Evolutionary conservation across 73 alveolate species (phyloP), one percentile per base, ranked within the genome.

Genomic region (Tetrahymena elliotti): DNA sequence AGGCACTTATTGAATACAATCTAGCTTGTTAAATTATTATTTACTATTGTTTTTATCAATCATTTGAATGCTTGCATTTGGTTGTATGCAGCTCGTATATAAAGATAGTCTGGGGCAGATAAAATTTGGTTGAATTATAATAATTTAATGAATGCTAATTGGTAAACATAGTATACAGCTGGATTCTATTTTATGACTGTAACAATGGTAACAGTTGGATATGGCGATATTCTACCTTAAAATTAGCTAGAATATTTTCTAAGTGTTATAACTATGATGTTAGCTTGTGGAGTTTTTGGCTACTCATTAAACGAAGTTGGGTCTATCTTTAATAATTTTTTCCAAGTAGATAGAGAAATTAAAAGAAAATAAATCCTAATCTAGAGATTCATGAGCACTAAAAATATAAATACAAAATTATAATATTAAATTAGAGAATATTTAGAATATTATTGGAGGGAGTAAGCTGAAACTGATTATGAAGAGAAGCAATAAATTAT

Each of bases 11-110:
- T 68, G 1, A 68, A 68, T 68, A 27, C n/a, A 11, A n/a, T 95
- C 13, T 93, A 93, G 88, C 39, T 94, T 36, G 35, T 39, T 11
- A 94, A 94, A 40, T 96, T 37, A 40, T 83, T 82, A 38, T 93
- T 93, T 92, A 95, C 53, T 94, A 95, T 40, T 11, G 40, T 94
- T 4, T 96, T 93, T 38, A 93, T 96, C 0, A 97, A 97, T 35
- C 99, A 97, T 83, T 41, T 96, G 54, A 92, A 96, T 39, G 99
- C 98, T n/a, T 97, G 99, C 83, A 40, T 94, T 2, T 97, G 97
- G 96, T 94, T 83, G 36, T 96, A 47, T 41, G 95, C 97, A 12
- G 98, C 98, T 13, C 40, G 83, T 16, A 31, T 53, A 52, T 96
- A 97, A 35, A 68, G 31, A 47, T 18, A 47, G 13, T 47, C 13